phyloP scores from a whole-genome alignment of 2,329 filamentous ascomycete genomes.

The Colletotrichum somersetense region DNA sequence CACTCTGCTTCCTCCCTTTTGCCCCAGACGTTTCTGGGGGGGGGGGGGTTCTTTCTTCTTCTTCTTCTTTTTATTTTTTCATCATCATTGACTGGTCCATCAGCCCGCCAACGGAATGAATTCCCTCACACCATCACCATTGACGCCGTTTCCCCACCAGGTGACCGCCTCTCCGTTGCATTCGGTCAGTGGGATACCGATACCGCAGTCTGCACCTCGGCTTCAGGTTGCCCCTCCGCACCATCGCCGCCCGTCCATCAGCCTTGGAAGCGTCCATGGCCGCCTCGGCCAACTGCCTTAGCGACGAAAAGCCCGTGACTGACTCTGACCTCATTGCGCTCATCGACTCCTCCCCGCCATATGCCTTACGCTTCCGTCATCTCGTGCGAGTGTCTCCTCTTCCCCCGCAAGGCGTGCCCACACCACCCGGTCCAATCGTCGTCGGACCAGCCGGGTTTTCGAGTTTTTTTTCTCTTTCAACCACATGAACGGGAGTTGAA shows the following conservation, averaged over 20 bases:
- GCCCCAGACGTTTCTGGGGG: not conserved
- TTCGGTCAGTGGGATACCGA: conserved; percentile 7
- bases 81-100: conserved; percentile 19
- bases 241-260: not conserved
- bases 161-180: not conserved
- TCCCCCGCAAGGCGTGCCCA: conserved; percentile 6
- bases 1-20: conserved; percentile 13
- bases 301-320: not conserved
- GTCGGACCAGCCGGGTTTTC: not conserved
- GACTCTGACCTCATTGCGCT: conserved; percentile 30
- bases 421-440: not conserved
- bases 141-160: conserved; percentile 26
- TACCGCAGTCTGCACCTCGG: conserved; percentile 12
- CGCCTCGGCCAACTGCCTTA: not conserved
- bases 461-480: not conserved
- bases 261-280: conserved; percentile 15
- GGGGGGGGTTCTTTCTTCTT: no score
- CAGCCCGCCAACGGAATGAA: conserved; percentile 19
- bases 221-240: conserved; percentile 25
- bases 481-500: not conserved
- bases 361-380: conserved; percentile 15
- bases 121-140: conserved; percentile 39
- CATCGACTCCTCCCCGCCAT: conserved; percentile 18
- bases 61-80: not conserved
- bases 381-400: conserved; percentile 14